A percentile compares a stretch with the other conserved stretches of the same genome.
phyloP scores from a whole-genome alignment of 345 rosid species.

The Chamaenerion angustifolium region DNA sequence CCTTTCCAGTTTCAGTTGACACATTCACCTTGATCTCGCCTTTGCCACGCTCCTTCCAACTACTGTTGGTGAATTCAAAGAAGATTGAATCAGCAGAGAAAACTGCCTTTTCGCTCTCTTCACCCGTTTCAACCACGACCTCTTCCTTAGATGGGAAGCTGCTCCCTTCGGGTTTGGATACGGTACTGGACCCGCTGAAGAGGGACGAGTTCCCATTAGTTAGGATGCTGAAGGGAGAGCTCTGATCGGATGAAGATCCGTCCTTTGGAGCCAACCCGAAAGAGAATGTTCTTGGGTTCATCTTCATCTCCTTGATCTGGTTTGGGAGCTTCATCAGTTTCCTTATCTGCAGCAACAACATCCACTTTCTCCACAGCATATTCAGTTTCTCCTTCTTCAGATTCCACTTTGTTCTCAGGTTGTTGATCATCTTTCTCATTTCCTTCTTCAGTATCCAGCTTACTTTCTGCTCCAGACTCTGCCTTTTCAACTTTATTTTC shows the following conservation, averaged over 20 bases:
- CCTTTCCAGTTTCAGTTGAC: too few species aligned
- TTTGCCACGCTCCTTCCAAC: constrained; percentile 99
- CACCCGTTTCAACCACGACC: too few species aligned
- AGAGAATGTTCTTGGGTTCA: constrained; percentile 28
- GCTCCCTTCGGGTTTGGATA: too few species aligned
- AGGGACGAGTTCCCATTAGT: too few species aligned
- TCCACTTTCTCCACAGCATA: too few species aligned
- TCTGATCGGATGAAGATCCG: constrained; percentile 38
- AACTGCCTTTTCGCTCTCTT: constrained; percentile 70
- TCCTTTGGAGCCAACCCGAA: constrained; percentile 45
- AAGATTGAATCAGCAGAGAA: constrained; percentile 67
- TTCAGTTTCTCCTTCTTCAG: too few species aligned
- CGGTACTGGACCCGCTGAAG: too few species aligned
- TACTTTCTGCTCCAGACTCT: constrained; percentile 7
- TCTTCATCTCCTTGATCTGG: constrained; percentile 2
- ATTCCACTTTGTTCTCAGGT: too few species aligned
- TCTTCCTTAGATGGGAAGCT: too few species aligned
- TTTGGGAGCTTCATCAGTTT: constrained; percentile 11
- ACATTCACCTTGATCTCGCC: too few species aligned
- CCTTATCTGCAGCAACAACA: constrained; percentile 7
- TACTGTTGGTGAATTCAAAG: constrained; percentile 58
- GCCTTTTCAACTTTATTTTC: too few species aligned
- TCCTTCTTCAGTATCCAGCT: neutral
- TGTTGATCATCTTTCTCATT: too few species aligned
- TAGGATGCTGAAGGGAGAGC: constrained; percentile 30